Percentiles rank a stretch among this genome's conserved stretches.
Evolutionary conservation across 495 filamentous ascomycete genomes (phyloP).

Genomic region (Penicillium paxilli): DNA sequence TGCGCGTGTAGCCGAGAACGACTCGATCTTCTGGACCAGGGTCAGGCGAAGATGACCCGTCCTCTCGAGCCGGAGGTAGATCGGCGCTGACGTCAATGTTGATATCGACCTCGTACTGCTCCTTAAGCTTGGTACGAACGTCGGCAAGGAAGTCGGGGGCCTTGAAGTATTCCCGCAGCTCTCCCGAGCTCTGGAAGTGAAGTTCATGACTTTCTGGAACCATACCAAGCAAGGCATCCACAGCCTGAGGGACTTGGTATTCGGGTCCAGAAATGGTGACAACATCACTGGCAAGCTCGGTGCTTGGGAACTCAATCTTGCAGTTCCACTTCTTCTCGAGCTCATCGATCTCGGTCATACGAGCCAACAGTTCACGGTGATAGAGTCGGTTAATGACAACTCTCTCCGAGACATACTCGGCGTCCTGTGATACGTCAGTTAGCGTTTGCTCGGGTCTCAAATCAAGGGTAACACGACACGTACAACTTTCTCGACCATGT

Average conservation of each 20-base stretch:
- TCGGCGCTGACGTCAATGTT: conserved; percentile 57
- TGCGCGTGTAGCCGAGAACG: conserved; percentile 81
- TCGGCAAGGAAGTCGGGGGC: conserved; percentile 75
- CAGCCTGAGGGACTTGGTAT: conserved; percentile 94
- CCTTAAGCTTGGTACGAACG: conserved; percentile 78
- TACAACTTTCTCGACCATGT: conserved; percentile 96
- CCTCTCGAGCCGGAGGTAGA: conserved; percentile 29
- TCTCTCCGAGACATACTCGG: conserved; percentile 90
- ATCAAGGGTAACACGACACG: conserved; percentile 26
- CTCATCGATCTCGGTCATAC: conserved; percentile 85
- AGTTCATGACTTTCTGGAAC: conserved; percentile 95
- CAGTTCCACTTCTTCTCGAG: conserved; percentile 98
- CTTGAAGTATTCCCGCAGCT: conserved; percentile 75
- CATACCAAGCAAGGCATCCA: conserved; percentile 95
- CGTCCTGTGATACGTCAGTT: conserved; percentile 58
- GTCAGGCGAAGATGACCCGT: conserved; percentile 36
- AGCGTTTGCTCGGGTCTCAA: neutral
- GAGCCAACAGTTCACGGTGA: conserved; percentile 87
- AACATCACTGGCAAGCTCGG: conserved; percentile 93
- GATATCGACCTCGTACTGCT: conserved; percentile 87
- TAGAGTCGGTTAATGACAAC: conserved; percentile 93
- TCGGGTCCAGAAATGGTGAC: conserved; percentile 94
- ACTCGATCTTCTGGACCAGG: conserved; percentile 52
- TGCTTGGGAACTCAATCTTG: conserved; percentile 96
- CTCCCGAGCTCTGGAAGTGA: conserved; percentile 69